A percentile compares a stretch with the other conserved stretches of the same genome.
Evolutionary conservation across 768 basidiomycete species (phyloP).

Genomic region (Mrakia gelida): DNA sequence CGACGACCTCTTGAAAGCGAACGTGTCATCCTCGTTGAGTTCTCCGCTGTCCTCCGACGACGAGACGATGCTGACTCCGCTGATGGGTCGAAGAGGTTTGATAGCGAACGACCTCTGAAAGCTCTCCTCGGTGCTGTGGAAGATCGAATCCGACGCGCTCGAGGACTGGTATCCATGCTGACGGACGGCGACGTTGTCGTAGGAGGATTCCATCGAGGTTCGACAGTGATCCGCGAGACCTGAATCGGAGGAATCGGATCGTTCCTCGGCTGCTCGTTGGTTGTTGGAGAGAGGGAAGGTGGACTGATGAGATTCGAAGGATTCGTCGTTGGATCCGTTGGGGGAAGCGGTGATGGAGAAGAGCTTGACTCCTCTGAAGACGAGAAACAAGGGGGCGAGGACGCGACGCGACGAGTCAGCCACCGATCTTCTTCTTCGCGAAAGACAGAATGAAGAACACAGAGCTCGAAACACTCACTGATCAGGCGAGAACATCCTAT

Average conservation of each 20-base stretch:
- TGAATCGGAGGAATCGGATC: constrained; percentile 20
- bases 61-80: constrained; percentile 9
- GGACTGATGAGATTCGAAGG: constrained; percentile 21
- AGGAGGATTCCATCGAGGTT: constrained; percentile 19
- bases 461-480: background rate
- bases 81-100: constrained; percentile 11
- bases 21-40: constrained; percentile 22
- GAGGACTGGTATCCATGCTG: constrained; percentile 19
- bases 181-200: constrained; percentile 6
- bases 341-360: constrained; percentile 28
- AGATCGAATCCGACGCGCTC: constrained; percentile 5
- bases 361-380: constrained; percentile 10
- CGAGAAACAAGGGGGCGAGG: too few relatives aligned
- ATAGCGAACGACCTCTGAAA: background rate
- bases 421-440: background rate
- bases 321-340: constrained; percentile 19
- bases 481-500: constrained; percentile 25
- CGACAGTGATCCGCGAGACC: constrained; percentile 13
- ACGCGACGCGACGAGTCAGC: background rate
- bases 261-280: background rate
- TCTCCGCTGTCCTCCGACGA: background rate
- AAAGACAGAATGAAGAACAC: background rate
- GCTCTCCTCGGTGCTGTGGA: constrained; percentile 14
- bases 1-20: constrained; percentile 11
- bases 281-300: background rate